Evolutionary conservation across 306 rosid species (phyloP).

Genomic region (Datisca glomerata): DNA sequence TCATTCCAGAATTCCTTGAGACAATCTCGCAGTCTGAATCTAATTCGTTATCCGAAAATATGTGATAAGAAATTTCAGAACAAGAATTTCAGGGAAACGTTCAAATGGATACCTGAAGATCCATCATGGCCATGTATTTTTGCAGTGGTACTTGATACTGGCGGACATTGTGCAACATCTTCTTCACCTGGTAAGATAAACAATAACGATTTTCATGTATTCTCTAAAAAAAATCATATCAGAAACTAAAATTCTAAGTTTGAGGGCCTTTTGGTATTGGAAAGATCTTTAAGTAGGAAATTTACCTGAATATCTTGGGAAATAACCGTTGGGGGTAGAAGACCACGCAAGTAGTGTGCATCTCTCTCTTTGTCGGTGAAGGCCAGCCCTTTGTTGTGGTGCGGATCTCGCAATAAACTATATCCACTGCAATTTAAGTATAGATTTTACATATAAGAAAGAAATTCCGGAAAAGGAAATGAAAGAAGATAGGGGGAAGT

Average conservation of each 20-base stretch:
- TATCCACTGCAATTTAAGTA: constrained; percentile 41
- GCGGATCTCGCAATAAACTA: constrained; percentile 81
- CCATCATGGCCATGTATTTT: constrained; percentile 92
- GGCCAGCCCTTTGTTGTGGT: constrained; percentile 86
- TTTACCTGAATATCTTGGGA: constrained; percentile 81
- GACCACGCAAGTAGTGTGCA: constrained; percentile 87
- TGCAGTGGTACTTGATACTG: constrained; percentile 81
- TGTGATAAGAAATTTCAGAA: no score
- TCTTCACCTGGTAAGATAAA: constrained; percentile 49
- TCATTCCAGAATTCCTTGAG: no score
- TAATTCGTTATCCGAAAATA: no score
- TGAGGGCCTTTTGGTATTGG: background rate
- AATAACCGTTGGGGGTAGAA: constrained; percentile 68
- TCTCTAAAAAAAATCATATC: background rate
- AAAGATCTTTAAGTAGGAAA: constrained; percentile 8
- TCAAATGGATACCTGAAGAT: constrained; percentile 71
- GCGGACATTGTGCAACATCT: constrained; percentile 62
- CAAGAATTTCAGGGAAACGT: no score
- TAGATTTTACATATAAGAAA: background rate
- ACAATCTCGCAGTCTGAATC: no score
- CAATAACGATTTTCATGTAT: background rate
- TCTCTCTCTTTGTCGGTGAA: constrained; percentile 91
- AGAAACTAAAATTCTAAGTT: background rate
- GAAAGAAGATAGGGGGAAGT: background rate
- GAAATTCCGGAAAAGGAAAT: background rate